Base-by-base conservation (phyloP, 768 basidiomycete genomes). In the Leccinellum albellum region DNA sequence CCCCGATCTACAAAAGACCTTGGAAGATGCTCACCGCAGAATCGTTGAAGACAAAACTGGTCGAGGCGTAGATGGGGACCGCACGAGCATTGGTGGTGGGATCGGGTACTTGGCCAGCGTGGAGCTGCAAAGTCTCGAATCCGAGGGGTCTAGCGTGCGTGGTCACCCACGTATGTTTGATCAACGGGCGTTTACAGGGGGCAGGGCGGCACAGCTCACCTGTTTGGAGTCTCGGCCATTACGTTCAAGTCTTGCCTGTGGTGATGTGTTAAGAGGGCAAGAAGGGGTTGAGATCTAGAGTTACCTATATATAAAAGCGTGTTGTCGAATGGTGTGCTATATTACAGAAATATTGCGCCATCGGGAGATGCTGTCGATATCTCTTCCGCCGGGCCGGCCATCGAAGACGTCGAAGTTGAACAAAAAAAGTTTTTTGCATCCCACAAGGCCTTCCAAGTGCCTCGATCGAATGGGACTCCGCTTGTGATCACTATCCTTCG, bases 51-150 rank as follows among this genome's bases (percentile, higher is more conserved):
- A 81, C 79, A 56, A 79, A 86, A 47, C 79, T 78, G 3, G 83
- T 78, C 14, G 78, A 70, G 15, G 83, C 77, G 48, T 85, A 86
- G 64, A 87, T 87, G 1, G 86, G 85, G 2, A 81, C 81, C 1
- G 86, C 86, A 10, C 84, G 78, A 1, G 85, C 82, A 42, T 82
- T 82, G 10, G 82, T 82, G 6, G 80, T 67, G 0, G 80, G 73
- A 63, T 84, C 83, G 3, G 75, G 73, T 3, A 70, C 70, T 53
- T 83, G 81, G 3, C 85, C 86, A 5, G 83, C 85, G 57, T 87
- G 85, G 14, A 87, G 72, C 70, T 86, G 81, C 21, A 84, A 65
- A 1, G 85, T 86, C 64, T 86, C 84, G 60, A 85, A 86, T 60
- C 83, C 79, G 28, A 79, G 79, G 1, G 68, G 66, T 59, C 76